Base-by-base conservation (phyloP, 2,329 filamentous ascomycete species). In the Emmonsiellopsis sp. region DNA sequence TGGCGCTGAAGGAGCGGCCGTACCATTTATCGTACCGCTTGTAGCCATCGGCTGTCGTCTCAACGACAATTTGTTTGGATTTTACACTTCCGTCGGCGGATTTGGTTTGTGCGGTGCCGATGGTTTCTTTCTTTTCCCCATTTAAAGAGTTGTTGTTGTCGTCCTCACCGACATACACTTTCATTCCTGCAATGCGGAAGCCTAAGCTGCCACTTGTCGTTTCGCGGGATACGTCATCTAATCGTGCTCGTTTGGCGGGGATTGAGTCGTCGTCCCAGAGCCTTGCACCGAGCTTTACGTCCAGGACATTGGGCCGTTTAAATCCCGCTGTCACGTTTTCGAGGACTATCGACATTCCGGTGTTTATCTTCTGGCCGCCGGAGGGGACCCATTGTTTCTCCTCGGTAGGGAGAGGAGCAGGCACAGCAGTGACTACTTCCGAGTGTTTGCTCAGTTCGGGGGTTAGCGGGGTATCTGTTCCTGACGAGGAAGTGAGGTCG, bases 271-370 rank as follows among this genome's bases (percentile, higher is more conserved):
- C 88, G 11, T 88, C 92, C 86, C 90, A 97, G 5, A 98, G 74
- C 34, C 88, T 81, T 49, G 84, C 79, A 43, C 93, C 93, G 16
- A 98, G 81, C 73, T 98, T 98, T 59, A 95, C 81, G 66, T 98
- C 93, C 54, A 98, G 76, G 7, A 98, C 89, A 62, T 95, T 97
- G 6, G 93, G 89, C 55, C 82, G 80, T 63, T 80, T 81, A 75
- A 91, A 97, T 0, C 89, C 89, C 59, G 81, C 79, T 0, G 89
- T 84, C 6, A 88, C 81, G 67, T 96, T 96, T 65, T 91, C 86
- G 31, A 97, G 76, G 10, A 95, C 90, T 15, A 96, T 84, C 2
- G 88, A 87, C 52, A 83, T 77, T 53, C 90, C 84, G 0, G 90
- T 95, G 26, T 82, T 78, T 56, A 97, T 69, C 59, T 81, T 91